A percentile compares a stretch with the other conserved stretches of the same genome.
Evolutionary conservation across 768 basidiomycete species (phyloP).

Genomic region (Lyophyllum shimeji): DNA sequence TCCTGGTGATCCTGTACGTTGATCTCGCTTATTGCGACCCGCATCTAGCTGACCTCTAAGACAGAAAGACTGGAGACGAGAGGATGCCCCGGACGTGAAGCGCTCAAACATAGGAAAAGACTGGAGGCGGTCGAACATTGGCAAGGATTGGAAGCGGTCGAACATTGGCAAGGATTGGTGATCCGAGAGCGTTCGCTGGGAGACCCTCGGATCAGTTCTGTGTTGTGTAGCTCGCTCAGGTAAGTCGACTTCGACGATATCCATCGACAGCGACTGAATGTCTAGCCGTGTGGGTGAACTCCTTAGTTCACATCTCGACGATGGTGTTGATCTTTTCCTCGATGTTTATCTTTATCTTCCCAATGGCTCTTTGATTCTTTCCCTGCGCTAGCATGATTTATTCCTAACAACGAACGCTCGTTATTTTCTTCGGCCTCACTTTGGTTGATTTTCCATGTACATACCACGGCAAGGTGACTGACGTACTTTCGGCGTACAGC

Average conservation of each 20-base stretch:
- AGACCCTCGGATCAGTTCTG: neutral
- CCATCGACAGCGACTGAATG: too few relatives aligned
- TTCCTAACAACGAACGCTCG: neutral
- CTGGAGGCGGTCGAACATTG: neutral
- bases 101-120: neutral
- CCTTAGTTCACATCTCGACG: neutral
- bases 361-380: neutral
- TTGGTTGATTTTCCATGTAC: too few relatives aligned
- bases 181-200: neutral
- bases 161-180: neutral
- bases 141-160: neutral
- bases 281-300: neutral
- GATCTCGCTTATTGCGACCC: neutral
- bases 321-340: neutral
- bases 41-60: neutral
- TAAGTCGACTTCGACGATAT: neutral
- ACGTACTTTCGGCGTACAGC: too few relatives aligned
- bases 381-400: neutral
- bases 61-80: constrained; percentile 6
- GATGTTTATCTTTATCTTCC: neutral
- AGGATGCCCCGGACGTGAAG: neutral
- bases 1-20: constrained; percentile 27
- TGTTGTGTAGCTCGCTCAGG: neutral
- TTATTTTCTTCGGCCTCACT: neutral
- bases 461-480: too few relatives aligned